Base-by-base conservation (phyloP, 371 early-diverging fungal genomes). In the Globomyces sp. region DNA sequence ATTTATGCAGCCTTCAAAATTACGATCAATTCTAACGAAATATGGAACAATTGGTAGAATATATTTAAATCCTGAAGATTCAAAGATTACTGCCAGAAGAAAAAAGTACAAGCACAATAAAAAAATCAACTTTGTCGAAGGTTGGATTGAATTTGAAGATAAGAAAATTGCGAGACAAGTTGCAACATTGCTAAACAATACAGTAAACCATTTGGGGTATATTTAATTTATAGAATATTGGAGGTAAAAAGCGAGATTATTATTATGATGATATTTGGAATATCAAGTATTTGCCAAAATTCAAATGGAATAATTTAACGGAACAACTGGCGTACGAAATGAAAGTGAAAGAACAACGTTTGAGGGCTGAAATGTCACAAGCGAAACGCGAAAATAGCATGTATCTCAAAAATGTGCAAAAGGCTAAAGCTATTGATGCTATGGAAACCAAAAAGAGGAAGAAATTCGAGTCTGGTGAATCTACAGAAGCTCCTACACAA, bases 131-230 rank as follows among this genome's bases (percentile, higher is more conserved):
- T 98, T 85, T 71, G 85, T 85, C 0, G 97, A 98, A 75, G 99
- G 97, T 4, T 98, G 99, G 99, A 87, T 98, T 3, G 99, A 98
- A 76, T 97, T 98, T 74, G 77, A 78, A 63, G 92, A 94, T 75
- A 96, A 96, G 75, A 86, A 85, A 59, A 80, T 83, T 10, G 98
- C 95, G n/a, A 89, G 92, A 69, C 74, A 77, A 8, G 82, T 88
- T 2, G 97, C 95, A 0, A 77, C 73, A 8, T 74, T 81, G 58
- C 73, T 96, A 52, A 97, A 98, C 77, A 86, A 87, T 68, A 85
- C 82, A 50, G 24, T 24, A 24, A 24, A 24, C 24, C 24, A 24
- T 24, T 24, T 24, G 24, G 24, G 24, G 0, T 24, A 24, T 24
- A 24, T 24, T 24, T 24, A 24, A 24, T 24, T 24, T 24, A 24